Evolutionary conservation across 176 grass and related monocot genomes (phyloP).

Genomic region (Triticum timopheevii): DNA sequence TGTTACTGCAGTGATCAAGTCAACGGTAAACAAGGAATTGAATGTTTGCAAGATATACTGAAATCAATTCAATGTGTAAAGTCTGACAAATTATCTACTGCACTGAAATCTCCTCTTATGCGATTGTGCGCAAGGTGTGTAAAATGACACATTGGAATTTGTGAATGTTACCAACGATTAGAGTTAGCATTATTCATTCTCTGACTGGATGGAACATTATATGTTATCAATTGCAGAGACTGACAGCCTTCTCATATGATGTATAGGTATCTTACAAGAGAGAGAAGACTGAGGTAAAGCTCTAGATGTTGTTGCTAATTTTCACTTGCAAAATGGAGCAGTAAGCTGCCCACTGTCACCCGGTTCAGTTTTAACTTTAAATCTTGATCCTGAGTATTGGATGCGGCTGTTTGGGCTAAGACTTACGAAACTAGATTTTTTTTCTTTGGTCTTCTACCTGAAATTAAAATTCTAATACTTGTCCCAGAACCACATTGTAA

Average conservation of each 20-base stretch:
- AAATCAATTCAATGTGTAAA: slow-evolving; percentile 70
- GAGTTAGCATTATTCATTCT: not conserved
- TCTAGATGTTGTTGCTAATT: slow-evolving; percentile 87
- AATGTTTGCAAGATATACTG: slow-evolving; percentile 72
- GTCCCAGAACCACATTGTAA: not conserved
- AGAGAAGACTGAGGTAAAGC: slow-evolving; percentile 91
- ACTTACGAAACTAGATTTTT: slow-evolving; percentile 13
- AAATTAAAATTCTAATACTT: not conserved
- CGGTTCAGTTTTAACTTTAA: slow-evolving; percentile 2
- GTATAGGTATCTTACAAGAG: slow-evolving; percentile 75
- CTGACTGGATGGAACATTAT: not conserved
- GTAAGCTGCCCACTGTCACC: slow-evolving; percentile 41
- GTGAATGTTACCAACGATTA: not conserved
- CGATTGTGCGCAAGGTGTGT: slow-evolving; percentile 85
- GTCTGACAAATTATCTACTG: slow-evolving; percentile 59
- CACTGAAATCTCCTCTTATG: slow-evolving; percentile 68
- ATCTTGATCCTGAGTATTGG: not conserved
- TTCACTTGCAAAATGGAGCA: slow-evolving; percentile 98
- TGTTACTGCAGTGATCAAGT: slow-evolving; percentile 50
- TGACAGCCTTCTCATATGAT: slow-evolving; percentile 19
- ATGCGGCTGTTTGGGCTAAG: not conserved
- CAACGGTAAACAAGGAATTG: slow-evolving; percentile 58
- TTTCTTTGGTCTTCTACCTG: not conserved
- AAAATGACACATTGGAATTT: not conserved
- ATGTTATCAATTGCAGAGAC: not conserved